Evolutionary conservation across 2,329 filamentous ascomycete species (phyloP).

Genomic region (Nothophoma quercina): DNA sequence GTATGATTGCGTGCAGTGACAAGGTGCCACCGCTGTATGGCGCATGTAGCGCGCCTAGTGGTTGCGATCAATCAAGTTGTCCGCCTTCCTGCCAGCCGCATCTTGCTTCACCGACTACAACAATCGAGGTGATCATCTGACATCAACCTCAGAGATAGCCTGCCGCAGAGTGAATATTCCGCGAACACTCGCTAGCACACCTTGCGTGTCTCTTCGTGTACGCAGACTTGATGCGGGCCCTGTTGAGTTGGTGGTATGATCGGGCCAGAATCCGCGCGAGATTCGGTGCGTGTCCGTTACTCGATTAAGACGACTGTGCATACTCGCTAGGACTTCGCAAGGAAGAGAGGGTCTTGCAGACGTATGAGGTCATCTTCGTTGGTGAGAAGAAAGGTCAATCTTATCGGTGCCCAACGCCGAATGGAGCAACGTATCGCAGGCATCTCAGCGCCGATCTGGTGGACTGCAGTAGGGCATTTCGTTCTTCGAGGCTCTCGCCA

Average conservation of each 20-base stretch:
- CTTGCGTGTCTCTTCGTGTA: conserved; percentile 12
- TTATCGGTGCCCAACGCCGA: neutral
- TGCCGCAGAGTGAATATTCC: neutral
- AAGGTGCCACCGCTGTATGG: conserved; percentile 21
- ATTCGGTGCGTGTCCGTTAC: conserved; percentile 22
- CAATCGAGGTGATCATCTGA: conserved; percentile 13
- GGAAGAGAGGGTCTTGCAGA: neutral
- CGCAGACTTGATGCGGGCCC: conserved; percentile 15
- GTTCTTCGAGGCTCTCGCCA: conserved; percentile 1
- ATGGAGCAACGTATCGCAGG: neutral
- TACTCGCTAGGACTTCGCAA: conserved; percentile 13
- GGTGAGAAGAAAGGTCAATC: neutral
- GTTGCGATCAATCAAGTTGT: conserved; percentile 10
- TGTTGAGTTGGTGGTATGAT: conserved; percentile 12
- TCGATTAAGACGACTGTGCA: conserved; percentile 24
- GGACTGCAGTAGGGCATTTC: neutral
- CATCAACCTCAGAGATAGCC: neutral
- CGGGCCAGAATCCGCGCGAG: conserved; percentile 18
- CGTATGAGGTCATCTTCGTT: conserved; percentile 10
- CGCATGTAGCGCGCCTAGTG: conserved; percentile 14
- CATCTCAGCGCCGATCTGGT: neutral
- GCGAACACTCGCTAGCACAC: conserved; percentile 19
- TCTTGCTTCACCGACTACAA: conserved; percentile 15
- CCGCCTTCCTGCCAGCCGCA: conserved; percentile 17
- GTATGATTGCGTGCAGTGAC: conserved; percentile 22